Evolutionary conservation across 2,329 filamentous ascomycete genomes (phyloP).

Genomic region (Phialophora tarda): DNA sequence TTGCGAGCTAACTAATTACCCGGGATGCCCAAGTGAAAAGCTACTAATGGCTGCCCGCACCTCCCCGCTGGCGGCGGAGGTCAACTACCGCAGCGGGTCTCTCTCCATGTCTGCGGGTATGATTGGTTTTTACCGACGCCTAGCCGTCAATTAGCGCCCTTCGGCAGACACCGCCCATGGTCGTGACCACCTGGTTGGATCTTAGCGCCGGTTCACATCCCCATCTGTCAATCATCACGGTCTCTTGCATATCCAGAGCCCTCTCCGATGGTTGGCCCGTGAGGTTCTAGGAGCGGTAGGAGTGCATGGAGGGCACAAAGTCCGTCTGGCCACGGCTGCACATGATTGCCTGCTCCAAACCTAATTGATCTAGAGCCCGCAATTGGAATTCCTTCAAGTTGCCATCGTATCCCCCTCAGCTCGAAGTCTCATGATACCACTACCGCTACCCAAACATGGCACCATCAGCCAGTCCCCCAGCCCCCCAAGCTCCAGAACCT

Average conservation of each 20-base stretch:
- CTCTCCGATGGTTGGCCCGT: background rate
- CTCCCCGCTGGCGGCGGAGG: background rate
- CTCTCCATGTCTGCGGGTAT: background rate
- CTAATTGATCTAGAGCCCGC: background rate
- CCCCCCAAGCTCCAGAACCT: background rate
- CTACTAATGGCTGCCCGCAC: background rate
- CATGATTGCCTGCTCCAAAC: background rate
- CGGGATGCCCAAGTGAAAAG: background rate
- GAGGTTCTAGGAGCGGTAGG: background rate
- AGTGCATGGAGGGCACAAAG: background rate
- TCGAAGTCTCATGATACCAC: background rate
- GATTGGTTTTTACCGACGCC: background rate
- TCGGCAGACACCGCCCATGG: background rate
- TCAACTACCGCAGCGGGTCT: background rate
- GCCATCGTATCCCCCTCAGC: background rate
- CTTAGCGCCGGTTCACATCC: background rate
- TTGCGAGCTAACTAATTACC: background rate
- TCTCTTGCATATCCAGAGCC: background rate
- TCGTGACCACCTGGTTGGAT: background rate
- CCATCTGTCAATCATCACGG: background rate
- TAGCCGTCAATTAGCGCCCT: background rate
- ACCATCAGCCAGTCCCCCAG: constrained; percentile 2
- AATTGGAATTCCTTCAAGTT: constrained; percentile 5
- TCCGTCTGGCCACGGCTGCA: background rate
- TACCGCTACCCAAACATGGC: background rate